A percentile compares a stretch with the other conserved stretches of the same genome.
phyloP scores from a whole-genome alignment of 305 asterid species.

The Fraxinus velutina region DNA sequence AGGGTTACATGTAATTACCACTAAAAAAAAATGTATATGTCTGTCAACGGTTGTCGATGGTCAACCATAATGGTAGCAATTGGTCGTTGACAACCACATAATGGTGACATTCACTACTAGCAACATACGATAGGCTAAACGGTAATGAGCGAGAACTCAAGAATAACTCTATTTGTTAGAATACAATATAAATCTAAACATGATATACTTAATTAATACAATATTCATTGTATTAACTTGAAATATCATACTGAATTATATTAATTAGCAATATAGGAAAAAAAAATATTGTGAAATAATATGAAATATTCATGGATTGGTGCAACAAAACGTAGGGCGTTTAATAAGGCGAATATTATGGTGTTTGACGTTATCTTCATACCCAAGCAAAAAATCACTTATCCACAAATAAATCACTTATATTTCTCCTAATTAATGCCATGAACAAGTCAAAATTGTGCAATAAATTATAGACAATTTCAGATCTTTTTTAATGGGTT shows the following conservation, averaged over 20 bases:
- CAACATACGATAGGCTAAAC: background rate
- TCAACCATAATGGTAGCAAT: background rate
- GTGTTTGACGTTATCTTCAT: constrained; percentile 11
- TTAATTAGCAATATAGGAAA: background rate
- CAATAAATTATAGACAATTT: background rate
- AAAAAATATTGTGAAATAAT: background rate
- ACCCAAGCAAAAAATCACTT: background rate
- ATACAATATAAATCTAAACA: background rate
- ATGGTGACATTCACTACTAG: background rate
- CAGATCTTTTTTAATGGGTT: background rate
- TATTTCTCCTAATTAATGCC: constrained; percentile 4
- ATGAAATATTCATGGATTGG: background rate
- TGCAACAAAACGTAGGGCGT: background rate
- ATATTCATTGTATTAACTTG: background rate
- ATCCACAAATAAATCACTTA: background rate
- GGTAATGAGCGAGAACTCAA: background rate
- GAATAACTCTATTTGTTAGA: background rate
- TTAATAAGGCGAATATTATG: constrained; percentile 18
- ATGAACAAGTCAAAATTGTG: constrained; percentile 11
- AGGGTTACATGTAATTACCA: too few species aligned
- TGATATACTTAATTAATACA: background rate
- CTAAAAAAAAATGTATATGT: too few species aligned
- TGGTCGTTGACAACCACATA: background rate
- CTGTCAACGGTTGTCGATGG: background rate
- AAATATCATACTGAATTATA: too few species aligned